A percentile compares a stretch with the other conserved stretches of the same genome.
phyloP scores from a whole-genome alignment of 345 rosid species.

The Linum trigynum region DNA sequence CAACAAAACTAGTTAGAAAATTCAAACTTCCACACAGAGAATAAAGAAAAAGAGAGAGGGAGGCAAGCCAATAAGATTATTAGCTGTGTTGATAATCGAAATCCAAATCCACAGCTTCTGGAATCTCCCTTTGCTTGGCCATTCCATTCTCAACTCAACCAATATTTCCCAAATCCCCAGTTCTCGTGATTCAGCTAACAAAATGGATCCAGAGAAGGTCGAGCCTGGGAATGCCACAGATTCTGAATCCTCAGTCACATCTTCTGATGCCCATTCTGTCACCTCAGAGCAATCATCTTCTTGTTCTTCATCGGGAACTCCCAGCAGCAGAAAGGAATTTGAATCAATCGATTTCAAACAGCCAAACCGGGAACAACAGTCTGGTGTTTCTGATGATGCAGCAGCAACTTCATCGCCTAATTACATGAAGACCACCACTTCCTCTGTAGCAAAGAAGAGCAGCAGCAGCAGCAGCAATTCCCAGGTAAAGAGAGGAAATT shows the following conservation, averaged over 20 bases:
- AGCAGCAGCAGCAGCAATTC: conserved; percentile 1
- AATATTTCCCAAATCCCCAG: neutral
- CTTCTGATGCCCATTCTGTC: neutral
- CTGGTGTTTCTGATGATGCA: no score
- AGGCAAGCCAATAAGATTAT: no score
- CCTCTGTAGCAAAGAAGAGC: conserved; percentile 25
- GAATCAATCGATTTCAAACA: no score
- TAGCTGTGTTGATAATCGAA: no score
- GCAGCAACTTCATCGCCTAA: conserved; percentile 16
- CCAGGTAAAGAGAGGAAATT: conserved; percentile 27
- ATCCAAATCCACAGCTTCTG: neutral
- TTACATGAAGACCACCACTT: conserved; percentile 22
- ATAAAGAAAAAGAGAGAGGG: neutral
- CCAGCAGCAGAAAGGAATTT: neutral
- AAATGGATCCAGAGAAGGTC: neutral
- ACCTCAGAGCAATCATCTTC: neutral
- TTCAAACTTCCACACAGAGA: neutral
- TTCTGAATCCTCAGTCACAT: neutral
- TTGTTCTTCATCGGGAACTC: neutral
- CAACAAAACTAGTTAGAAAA: no score
- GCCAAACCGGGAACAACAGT: no score
- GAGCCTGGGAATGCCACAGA: neutral
- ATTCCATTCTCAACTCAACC: no score
- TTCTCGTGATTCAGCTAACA: neutral
- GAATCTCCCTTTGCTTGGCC: neutral